These are phyloP conservation scores for Ceratobasidium sp. DNA, from an alignment of 1,284 basidiomycete genomes.

Conservation along the genomic window DNA sequence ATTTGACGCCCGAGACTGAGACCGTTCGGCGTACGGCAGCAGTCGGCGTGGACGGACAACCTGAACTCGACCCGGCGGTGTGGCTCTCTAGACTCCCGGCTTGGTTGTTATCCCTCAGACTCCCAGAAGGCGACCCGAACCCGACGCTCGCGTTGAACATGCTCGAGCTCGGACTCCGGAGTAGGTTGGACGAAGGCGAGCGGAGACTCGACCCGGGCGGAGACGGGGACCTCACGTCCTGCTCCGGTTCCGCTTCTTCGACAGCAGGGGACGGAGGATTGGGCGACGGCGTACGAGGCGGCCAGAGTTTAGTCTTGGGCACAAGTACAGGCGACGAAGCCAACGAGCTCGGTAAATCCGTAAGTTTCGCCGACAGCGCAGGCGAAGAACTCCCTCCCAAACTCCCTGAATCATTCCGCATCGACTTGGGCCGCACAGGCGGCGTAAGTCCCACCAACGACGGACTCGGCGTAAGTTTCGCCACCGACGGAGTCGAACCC, in stretches of 20 bases:
- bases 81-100: no score
- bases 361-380: neutral
- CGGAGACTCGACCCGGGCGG: constrained; percentile 22
- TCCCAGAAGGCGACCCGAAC: constrained; percentile 26
- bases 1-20: constrained; percentile 15
- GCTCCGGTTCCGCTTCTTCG: neutral
- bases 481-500: neutral
- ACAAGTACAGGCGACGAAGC: neutral
- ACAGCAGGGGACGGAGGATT: neutral
- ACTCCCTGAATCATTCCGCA: neutral
- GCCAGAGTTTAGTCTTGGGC: constrained; percentile 10
- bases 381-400: neutral
- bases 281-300: constrained; percentile 19
- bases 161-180: constrained; percentile 27
- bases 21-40: constrained; percentile 6
- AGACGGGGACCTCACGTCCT: constrained; percentile 7
- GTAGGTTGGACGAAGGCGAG: constrained; percentile 33
- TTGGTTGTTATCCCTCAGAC: neutral
- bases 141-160: constrained; percentile 26
- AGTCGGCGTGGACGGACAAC: constrained; percentile 9
- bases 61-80: no score
- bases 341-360: constrained; percentile 1
- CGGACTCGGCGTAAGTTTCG: neutral
- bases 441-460: neutral
- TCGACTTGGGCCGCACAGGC: neutral